Conservation (phyloP, 176 grass and related monocot genomes). For the Oryza nivara region DNA sequence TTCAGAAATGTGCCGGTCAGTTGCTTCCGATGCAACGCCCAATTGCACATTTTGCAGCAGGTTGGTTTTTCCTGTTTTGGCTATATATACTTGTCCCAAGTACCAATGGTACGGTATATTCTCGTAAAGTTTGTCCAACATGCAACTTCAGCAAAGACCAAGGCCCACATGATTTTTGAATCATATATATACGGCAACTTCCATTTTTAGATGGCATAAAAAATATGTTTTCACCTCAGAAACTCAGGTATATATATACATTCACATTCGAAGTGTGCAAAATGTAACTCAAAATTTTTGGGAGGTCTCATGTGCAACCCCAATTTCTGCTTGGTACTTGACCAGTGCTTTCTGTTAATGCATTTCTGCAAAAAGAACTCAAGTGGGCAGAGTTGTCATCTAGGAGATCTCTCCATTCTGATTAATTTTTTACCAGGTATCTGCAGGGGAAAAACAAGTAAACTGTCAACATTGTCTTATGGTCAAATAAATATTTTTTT, state of each 20-base stretch:
- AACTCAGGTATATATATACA: neutral
- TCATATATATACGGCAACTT: neutral
- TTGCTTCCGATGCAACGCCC: neutral
- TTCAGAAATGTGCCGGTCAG: conserved; percentile 9
- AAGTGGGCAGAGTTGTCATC: neutral
- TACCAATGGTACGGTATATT: conserved; percentile 11
- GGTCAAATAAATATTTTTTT: neutral
- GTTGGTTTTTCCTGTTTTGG: conserved; percentile 37
- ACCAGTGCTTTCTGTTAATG: neutral
- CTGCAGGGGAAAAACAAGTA: neutral
- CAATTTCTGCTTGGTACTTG: neutral
- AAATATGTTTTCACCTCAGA: neutral
- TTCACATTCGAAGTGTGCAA: neutral
- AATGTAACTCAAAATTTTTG: neutral
- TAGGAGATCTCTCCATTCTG: neutral
- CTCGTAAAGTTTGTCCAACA: neutral
- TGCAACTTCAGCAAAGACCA: neutral
- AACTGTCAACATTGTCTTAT: neutral
- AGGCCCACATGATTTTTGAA: neutral
- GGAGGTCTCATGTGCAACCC: neutral
- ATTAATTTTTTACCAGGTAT: neutral
- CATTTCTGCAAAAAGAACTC: neutral
- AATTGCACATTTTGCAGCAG: neutral
- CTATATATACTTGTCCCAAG: neutral
- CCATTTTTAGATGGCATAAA: neutral